Percentiles rank a stretch among this genome's conserved stretches.
Conservation (phyloP, 1,284 basidiomycete species). For the Taiwanofungus camphoratus region DNA sequence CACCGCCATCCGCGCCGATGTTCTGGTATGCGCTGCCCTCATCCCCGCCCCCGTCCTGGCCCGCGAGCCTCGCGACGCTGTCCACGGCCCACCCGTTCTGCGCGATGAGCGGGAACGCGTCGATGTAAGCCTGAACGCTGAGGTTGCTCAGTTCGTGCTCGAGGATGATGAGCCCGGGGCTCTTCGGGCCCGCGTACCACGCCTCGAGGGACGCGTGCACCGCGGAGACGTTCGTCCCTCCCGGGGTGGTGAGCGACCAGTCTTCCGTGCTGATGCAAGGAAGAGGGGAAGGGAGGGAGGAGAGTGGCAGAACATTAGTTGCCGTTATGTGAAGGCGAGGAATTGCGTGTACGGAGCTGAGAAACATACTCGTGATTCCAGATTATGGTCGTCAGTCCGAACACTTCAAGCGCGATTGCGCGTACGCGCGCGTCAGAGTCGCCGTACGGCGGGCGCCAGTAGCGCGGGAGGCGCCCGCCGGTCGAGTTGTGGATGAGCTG, state of each 20-base stretch:
- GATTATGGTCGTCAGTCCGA: conserved; percentile 63
- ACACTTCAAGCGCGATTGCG: conserved; percentile 69
- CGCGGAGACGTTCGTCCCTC: conserved; percentile 36
- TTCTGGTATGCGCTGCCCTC: conserved; percentile 66
- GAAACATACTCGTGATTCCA: conserved; percentile 74
- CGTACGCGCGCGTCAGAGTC: conserved; percentile 71
- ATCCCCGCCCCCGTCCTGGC: no score
- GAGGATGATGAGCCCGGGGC: conserved; percentile 72
- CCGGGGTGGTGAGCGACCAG: conserved; percentile 48
- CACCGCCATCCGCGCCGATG: conserved; percentile 25
- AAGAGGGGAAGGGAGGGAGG: not conserved
- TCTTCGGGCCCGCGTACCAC: conserved; percentile 62
- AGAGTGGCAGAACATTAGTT: no score
- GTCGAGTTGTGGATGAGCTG: conserved; percentile 79
- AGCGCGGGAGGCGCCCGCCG: conserved; percentile 64
- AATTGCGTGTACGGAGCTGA: not conserved
- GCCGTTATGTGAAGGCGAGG: not conserved
- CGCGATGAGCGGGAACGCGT: conserved; percentile 58
- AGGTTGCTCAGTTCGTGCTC: conserved; percentile 75
- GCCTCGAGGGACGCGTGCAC: conserved; percentile 43
- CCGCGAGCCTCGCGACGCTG: conserved; percentile 48
- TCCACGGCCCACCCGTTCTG: conserved; percentile 61
- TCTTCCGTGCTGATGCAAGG: conserved; percentile 55
- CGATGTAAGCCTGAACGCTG: conserved; percentile 66
- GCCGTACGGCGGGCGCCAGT: conserved; percentile 77